Base-by-base conservation (phyloP, 371 early-diverging fungal genomes). In the Mortierella sp. region DNA sequence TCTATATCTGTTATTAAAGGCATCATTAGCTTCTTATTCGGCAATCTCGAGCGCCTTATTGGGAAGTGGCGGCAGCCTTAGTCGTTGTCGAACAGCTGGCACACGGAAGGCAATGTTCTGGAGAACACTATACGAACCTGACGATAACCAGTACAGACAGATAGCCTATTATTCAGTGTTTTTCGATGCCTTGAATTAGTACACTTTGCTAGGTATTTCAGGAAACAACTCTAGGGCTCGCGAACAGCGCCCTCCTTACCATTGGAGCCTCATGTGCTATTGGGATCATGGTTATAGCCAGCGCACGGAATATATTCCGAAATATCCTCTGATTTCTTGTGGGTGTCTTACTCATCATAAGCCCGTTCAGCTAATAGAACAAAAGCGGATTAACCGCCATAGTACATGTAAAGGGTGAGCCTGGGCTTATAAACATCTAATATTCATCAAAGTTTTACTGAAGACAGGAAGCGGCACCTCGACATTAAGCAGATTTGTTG, bases 181-280 rank as follows among this genome's bases (percentile, higher is more conserved):
- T 8, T 11, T 14, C 17, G 3, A 6, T 5, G 3, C 8, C 21
- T 21, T 19, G 44, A 8, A 17, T 19, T 17, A 44, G 17, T 21
- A 44, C 4, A 21, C 19, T 2, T 19, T 17, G 8, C 17, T 6
- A n/a, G n/a, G n/a, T n/a, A n/a, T 19, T 19, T 44, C 44, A 44
- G 23, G 21, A 44, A 44, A 8, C n/a, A 44, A 19, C 44, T 5
- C 9, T 24, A 15, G 52, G 8, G n/a, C 9, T n/a, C n/a, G 1
- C 9, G 34, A 24, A n/a, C 24, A 19, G 15, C 19, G 44, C 19
- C 9, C 21, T 26, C 15, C 59, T 57, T 70, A 87, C 89, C 87
- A 86, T 86, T 5, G 94, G 94, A 1, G 87, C 86, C 51, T 90
- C 83, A 7, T 92, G 82, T 8, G 92, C 89, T 42, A 92, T 84